A percentile compares a stretch with the other conserved stretches of the same genome.
phyloP scores from a whole-genome alignment of 2,329 filamentous ascomycete species.

The Trichoderma endophyticum region DNA sequence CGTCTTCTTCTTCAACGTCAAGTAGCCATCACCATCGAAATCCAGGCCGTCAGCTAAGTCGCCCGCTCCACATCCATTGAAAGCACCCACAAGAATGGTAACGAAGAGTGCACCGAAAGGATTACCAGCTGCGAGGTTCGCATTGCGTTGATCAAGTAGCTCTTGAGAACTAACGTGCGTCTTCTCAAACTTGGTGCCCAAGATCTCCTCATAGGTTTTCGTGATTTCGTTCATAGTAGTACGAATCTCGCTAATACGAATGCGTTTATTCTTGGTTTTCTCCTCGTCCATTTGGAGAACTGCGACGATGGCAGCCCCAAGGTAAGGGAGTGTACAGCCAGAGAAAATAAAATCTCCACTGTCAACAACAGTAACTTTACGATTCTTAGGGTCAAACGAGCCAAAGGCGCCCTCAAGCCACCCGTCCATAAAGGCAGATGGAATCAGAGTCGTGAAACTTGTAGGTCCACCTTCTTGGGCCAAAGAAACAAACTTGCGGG shows the following conservation, averaged over 20 bases:
- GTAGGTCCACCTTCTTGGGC: constrained; percentile 8
- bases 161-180: not conserved
- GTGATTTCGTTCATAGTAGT: not conserved
- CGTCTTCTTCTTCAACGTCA: not conserved
- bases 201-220: not conserved
- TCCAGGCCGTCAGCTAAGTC: not conserved
- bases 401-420: constrained; percentile 11
- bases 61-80: not conserved
- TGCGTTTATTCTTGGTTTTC: constrained; percentile 13
- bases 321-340: not conserved
- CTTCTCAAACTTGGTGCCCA: not conserved
- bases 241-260: not conserved
- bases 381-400: not conserved
- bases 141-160: not conserved
- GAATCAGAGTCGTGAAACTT: constrained; percentile 14
- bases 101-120: not conserved
- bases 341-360: not conserved
- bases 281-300: constrained; percentile 15
- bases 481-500: not conserved
- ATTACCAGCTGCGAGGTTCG: not conserved
- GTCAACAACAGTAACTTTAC: not conserved
- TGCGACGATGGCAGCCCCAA: not conserved
- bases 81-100: not conserved
- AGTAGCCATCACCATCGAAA: not conserved
- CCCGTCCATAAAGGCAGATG: constrained; percentile 9